Evolutionary conservation across 257 asterid species (phyloP).

Genomic region (Solanum ossicruentum): DNA sequence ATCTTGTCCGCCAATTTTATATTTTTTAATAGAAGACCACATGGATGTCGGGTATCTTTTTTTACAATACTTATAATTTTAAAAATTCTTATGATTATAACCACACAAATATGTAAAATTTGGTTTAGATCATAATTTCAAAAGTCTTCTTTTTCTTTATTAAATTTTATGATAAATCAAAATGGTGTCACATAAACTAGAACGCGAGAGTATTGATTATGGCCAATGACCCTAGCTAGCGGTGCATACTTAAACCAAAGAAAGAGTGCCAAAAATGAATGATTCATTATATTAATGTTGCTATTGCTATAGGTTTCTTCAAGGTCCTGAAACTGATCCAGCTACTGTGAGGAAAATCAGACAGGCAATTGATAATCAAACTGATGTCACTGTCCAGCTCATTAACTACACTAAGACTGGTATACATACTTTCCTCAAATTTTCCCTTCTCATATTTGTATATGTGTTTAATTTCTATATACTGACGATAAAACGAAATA

Average conservation of each 20-base stretch:
- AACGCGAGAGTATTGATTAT: neutral
- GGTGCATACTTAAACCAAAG: neutral
- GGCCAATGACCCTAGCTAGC: neutral
- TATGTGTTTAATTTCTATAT: neutral
- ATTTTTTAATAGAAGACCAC: no score
- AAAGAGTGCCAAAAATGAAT: neutral
- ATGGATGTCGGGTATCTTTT: no score
- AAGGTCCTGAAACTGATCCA: constrained; percentile 98
- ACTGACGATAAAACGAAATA: neutral
- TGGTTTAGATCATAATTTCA: neutral
- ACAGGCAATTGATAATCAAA: constrained; percentile 82
- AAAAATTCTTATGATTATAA: neutral
- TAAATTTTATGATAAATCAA: neutral
- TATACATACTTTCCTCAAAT: constrained; percentile 1
- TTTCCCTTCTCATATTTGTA: neutral
- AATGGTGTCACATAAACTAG: neutral
- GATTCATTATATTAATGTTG: neutral
- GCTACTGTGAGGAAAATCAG: constrained; percentile 81
- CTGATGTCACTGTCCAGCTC: constrained; percentile 94
- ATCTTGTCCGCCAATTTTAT: no score
- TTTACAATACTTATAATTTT: neutral
- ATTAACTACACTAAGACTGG: constrained; percentile 96
- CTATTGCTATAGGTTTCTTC: constrained; percentile 55
- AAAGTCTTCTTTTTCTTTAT: neutral
- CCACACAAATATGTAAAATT: neutral